These are phyloP conservation scores for Aspergillus pseudonomiae DNA, from an alignment of 2,329 filamentous ascomycete species.

Conservation along the genomic window DNA sequence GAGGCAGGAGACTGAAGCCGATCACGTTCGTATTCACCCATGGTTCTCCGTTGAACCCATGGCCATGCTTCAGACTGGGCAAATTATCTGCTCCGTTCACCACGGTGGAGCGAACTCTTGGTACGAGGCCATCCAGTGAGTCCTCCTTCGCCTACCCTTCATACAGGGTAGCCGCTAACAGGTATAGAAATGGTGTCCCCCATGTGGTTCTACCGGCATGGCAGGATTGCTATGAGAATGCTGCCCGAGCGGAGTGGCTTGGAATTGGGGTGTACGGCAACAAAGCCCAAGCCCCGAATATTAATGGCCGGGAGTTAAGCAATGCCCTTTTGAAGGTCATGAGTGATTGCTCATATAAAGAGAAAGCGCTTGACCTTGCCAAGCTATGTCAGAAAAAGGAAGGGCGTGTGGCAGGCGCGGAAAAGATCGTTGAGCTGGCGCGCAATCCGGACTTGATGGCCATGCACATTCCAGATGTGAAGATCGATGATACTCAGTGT, in stretches of 20 bases:
- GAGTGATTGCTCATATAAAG: conserved; percentile 20
- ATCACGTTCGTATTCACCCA: conserved; percentile 41
- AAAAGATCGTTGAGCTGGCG: conserved; percentile 26
- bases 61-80: conserved; percentile 37
- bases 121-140: conserved; percentile 48
- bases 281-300: conserved; percentile 35
- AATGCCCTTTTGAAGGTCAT: conserved; percentile 29
- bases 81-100: conserved; percentile 45
- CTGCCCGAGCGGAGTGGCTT: conserved; percentile 43
- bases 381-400: conserved; percentile 25
- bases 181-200: conserved; percentile 43
- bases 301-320: conserved; percentile 32
- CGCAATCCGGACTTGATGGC: conserved; percentile 21
- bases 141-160: neutral
- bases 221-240: conserved; percentile 50
- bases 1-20: conserved; percentile 28
- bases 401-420: conserved; percentile 22
- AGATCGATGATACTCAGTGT: conserved; percentile 9
- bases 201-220: conserved; percentile 51
- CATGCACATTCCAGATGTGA: conserved; percentile 20
- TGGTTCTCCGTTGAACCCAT: conserved; percentile 50
- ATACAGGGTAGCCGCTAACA: neutral
- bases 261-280: conserved; percentile 47
- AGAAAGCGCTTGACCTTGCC: conserved; percentile 19
- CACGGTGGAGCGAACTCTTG: conserved; percentile 54